Conservation (phyloP, 2,329 filamentous ascomycete genomes). For the Cladosporium cucumerinum region DNA sequence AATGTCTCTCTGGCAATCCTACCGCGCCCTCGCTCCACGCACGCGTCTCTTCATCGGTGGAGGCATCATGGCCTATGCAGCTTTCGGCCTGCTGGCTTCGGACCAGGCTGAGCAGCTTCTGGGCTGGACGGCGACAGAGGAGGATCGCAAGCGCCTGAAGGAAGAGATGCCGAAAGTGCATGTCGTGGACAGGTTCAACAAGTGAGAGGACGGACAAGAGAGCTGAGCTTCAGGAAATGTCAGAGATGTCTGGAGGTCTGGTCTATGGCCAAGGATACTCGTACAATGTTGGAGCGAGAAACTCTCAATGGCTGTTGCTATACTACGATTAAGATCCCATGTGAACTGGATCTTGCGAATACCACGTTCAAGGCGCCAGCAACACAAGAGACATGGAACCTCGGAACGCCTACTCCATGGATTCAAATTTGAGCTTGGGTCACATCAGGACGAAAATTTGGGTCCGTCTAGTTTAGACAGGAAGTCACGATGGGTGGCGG, state of each 20-base stretch:
- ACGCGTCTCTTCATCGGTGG: constrained; percentile 70
- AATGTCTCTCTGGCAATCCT: constrained; percentile 44
- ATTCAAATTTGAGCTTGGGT: neutral
- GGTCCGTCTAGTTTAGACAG: neutral
- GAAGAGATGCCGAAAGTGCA: constrained; percentile 61
- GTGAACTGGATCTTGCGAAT: neutral
- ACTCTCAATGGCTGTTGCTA: neutral
- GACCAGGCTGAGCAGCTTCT: constrained; percentile 71
- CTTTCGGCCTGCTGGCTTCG: constrained; percentile 67
- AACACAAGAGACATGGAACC: neutral
- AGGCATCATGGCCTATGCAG: constrained; percentile 73
- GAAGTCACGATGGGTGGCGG: too few species aligned
- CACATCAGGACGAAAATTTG: neutral
- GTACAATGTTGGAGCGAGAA: neutral
- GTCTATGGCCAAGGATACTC: neutral
- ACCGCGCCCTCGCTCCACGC: constrained; percentile 66
- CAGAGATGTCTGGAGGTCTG: neutral
- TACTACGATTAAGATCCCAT: neutral
- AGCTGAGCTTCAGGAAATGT: neutral
- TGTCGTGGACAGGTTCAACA: constrained; percentile 49
- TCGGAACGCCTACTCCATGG: neutral
- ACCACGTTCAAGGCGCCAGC: neutral
- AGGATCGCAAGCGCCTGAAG: constrained; percentile 67
- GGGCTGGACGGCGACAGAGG: constrained; percentile 67
- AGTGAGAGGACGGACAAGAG: neutral